These are phyloP conservation scores for Mycena crocata DNA, from an alignment of 768 basidiomycete genomes.

Conservation along the genomic window DNA sequence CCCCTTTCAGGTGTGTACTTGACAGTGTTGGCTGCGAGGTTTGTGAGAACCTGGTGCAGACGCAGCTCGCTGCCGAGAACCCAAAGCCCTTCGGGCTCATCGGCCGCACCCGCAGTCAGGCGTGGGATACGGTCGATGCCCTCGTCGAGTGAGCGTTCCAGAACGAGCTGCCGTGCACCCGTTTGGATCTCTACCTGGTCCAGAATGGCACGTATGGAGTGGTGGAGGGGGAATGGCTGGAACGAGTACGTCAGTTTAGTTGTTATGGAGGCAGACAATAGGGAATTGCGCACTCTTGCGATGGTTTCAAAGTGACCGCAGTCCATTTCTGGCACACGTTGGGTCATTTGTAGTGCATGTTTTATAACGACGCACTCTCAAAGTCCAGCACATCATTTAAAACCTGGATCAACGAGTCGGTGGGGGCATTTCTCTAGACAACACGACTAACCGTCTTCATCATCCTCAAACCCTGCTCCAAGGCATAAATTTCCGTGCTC, in stretches of 20 bases:
- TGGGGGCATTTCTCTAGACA: not conserved
- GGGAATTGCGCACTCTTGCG: conserved; percentile 8
- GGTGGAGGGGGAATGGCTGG: conserved; percentile 53
- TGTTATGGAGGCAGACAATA: not conserved
- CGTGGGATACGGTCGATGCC: conserved; percentile 45
- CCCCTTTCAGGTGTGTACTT: conserved; percentile 45
- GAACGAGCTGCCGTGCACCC: conserved; percentile 39
- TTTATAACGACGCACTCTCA: conserved; percentile 31
- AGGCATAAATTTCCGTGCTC: conserved; percentile 56
- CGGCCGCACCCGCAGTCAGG: not conserved
- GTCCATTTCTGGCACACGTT: conserved; percentile 46
- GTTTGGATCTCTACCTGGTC: conserved; percentile 40
- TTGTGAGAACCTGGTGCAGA: conserved; percentile 50
- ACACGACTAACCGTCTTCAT: conserved; percentile 42
- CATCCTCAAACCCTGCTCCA: conserved; percentile 50
- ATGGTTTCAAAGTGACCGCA: conserved; percentile 45
- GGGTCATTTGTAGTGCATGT: not conserved
- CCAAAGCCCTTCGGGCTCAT: conserved; percentile 36
- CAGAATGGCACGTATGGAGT: conserved; percentile 40
- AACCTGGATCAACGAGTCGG: conserved; percentile 39
- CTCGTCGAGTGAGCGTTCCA: conserved; percentile 48
- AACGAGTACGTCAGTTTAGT: too few species aligned
- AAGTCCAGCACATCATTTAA: conserved; percentile 53
- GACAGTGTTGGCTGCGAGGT: conserved; percentile 53
- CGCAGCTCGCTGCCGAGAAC: conserved; percentile 58